Evolutionary conservation across 1,284 basidiomycete species (phyloP).

Genomic region (Baeospora myosura): DNA sequence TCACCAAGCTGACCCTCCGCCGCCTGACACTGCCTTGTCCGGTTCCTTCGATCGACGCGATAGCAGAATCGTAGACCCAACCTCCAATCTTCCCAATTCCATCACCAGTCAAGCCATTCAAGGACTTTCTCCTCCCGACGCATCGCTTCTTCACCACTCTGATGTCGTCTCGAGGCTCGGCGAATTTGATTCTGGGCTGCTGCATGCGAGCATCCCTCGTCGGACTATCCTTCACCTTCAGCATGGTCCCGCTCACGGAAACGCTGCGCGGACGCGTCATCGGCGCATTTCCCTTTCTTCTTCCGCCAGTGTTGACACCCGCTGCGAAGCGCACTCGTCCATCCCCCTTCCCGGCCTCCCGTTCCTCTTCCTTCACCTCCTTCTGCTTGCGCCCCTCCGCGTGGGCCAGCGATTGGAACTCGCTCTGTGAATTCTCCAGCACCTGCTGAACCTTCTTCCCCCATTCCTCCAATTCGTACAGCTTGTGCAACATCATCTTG

Average conservation of each 20-base stretch:
- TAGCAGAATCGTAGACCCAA: conserved; percentile 46
- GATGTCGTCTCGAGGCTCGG: conserved; percentile 16
- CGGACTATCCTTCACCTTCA: not conserved
- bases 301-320: conserved; percentile 15
- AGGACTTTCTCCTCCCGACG: conserved; percentile 44
- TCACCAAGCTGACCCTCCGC: conserved; percentile 10
- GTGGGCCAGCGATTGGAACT: conserved; percentile 40
- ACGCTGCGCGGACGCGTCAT: conserved; percentile 20
- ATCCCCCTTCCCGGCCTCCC: conserved; percentile 10
- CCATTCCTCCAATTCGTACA: conserved; percentile 58
- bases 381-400: not conserved
- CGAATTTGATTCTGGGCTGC: not conserved
- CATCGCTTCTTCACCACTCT: conserved; percentile 50
- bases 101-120: conserved; percentile 24
- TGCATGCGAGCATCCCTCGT: not conserved
- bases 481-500: conserved; percentile 56
- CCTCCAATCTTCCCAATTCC: conserved; percentile 19
- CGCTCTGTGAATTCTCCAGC: conserved; percentile 43
- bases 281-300: conserved; percentile 4
- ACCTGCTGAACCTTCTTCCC: conserved; percentile 46
- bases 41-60: conserved; percentile 32
- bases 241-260: conserved; percentile 15
- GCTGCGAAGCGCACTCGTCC: conserved; percentile 24
- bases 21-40: conserved; percentile 8
- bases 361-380: conserved; percentile 6